phyloP scores from a whole-genome alignment of 108 stramenopile genomes.

The Nitzschia sp. region DNA sequence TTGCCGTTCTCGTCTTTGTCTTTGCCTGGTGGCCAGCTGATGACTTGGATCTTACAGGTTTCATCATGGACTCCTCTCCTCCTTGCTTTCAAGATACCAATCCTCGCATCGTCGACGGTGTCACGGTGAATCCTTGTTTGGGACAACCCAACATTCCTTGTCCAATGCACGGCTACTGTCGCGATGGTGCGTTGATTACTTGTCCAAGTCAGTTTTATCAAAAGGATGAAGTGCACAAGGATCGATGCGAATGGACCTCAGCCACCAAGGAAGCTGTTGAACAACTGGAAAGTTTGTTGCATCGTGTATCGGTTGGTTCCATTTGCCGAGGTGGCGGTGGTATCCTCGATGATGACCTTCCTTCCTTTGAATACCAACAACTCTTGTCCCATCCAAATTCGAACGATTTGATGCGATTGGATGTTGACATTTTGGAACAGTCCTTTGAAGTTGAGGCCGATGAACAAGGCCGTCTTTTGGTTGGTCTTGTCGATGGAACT shows the following conservation, averaged over 20 bases:
- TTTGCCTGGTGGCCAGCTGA: background rate
- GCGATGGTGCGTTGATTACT: slow-evolving; percentile 21
- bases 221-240: slow-evolving; percentile 1
- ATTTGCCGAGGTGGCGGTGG: background rate
- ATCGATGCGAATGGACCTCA: slow-evolving; percentile 1
- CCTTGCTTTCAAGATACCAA: background rate
- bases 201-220: slow-evolving; percentile 17
- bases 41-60: background rate
- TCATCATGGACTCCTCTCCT: background rate
- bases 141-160: background rate
- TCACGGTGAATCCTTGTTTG: background rate
- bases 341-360: background rate
- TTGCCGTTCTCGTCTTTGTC: background rate
- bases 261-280: background rate
- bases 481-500: slow-evolving; percentile 23
- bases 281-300: background rate
- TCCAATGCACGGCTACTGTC: slow-evolving; percentile 19
- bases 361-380: slow-evolving; percentile 12
- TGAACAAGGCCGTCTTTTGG: slow-evolving; percentile 13
- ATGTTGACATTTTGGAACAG: background rate
- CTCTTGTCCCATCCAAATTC: slow-evolving; percentile 6
- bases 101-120: background rate
- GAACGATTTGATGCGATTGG: slow-evolving; percentile 3
- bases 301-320: slow-evolving; percentile 4
- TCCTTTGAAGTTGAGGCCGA: background rate